Conservation (phyloP, 139 green algal genomes). For the Volvox reticuliferus region DNA sequence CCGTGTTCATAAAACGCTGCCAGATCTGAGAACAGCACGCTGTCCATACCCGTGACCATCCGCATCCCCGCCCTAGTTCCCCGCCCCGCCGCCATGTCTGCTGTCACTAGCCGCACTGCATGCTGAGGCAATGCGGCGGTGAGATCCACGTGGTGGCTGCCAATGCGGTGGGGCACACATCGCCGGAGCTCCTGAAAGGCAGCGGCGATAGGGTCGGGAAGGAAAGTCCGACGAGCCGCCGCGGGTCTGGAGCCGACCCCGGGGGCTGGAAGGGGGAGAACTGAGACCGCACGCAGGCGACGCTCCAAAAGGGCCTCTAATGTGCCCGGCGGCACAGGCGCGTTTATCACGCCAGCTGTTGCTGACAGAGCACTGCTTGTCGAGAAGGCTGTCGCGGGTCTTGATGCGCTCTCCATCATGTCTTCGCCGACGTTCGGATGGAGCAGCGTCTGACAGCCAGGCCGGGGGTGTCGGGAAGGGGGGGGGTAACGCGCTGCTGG, state of each 20-base stretch:
- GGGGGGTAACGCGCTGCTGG: not conserved
- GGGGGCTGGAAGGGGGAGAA: not conserved
- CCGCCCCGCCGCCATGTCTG: not conserved
- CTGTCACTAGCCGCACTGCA: not conserved
- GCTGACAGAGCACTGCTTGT: not conserved
- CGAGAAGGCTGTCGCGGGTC: not conserved
- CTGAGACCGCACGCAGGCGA: constrained; percentile 1
- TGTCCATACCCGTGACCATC: not conserved
- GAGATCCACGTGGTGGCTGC: constrained; percentile 35
- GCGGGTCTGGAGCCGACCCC: not conserved
- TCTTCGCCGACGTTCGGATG: not conserved
- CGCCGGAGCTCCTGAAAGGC: not conserved
- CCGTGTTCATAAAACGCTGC: not conserved
- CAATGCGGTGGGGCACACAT: not conserved
- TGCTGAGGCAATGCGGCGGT: not conserved
- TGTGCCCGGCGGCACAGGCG: not conserved
- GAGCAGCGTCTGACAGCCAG: not conserved
- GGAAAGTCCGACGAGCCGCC: not conserved
- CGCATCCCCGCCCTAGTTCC: not conserved
- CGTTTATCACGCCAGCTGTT: not conserved
- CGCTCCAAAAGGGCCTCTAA: not conserved
- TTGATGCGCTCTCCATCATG: no score
- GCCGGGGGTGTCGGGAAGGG: not conserved
- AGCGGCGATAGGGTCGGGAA: not conserved
- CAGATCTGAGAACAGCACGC: constrained; percentile 22